Percentiles rank a stretch among this genome's conserved stretches.
Conservation (phyloP, 2,329 filamentous ascomycete species). For the Nigrograna mackinnonii region DNA sequence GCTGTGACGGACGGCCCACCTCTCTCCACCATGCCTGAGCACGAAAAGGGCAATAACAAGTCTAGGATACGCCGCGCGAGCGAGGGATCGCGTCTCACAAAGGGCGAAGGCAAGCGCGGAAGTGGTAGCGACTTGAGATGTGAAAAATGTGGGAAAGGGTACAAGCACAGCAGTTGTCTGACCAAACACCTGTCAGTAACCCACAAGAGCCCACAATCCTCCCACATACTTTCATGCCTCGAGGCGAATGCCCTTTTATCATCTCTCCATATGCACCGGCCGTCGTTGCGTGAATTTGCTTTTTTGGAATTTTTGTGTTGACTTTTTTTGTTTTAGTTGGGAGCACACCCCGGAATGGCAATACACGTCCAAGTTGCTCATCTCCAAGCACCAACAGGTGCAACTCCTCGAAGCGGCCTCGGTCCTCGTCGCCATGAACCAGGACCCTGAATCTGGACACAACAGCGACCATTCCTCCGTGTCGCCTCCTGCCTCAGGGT, state of each 20-base stretch:
- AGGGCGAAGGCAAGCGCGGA: slow-evolving; percentile 78
- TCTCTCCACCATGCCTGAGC: slow-evolving; percentile 52
- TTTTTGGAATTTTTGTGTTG: slow-evolving; percentile 28
- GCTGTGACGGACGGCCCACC: slow-evolving; percentile 72
- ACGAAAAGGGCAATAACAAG: slow-evolving; percentile 54
- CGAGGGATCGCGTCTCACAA: slow-evolving; percentile 81
- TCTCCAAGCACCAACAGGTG: slow-evolving; percentile 99
- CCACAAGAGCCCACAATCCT: slow-evolving; percentile 52
- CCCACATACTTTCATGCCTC: slow-evolving; percentile 47
- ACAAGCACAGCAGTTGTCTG: slow-evolving; percentile 99
- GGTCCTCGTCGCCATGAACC: slow-evolving; percentile 91
- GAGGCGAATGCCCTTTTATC: slow-evolving; percentile 40
- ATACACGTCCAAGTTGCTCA: slow-evolving; percentile 93
- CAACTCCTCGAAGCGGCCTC: slow-evolving; percentile 95
- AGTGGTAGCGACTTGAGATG: slow-evolving; percentile 87
- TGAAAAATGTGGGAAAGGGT: slow-evolving; percentile 98
- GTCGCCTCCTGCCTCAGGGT: slow-evolving; percentile 80
- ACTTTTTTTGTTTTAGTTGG: slow-evolving; percentile 72
- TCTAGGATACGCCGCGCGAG: slow-evolving; percentile 68
- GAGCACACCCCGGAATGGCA: slow-evolving; percentile 99
- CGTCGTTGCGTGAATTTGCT: background rate
- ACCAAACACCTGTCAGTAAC: slow-evolving; percentile 99
- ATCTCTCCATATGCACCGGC: slow-evolving; percentile 14
- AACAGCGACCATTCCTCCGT: slow-evolving; percentile 78
- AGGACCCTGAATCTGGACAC: slow-evolving; percentile 64